Conservation (phyloP, 1,284 basidiomycete genomes). For the Moesziomyces sp. region DNA sequence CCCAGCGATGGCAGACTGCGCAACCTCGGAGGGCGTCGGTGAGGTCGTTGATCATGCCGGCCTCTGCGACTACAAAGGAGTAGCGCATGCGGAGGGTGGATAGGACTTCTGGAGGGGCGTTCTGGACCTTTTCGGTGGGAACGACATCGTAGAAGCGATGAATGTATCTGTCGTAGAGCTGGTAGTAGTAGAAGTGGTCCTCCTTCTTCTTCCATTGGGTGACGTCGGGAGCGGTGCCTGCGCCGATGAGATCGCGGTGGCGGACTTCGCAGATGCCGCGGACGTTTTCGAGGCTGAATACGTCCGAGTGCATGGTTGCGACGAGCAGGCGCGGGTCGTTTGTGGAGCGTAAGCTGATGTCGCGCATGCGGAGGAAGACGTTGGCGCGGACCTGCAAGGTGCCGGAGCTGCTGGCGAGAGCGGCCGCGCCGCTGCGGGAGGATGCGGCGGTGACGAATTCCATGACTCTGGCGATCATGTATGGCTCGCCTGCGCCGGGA, state of each 20-base stretch:
- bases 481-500: slow-evolving; percentile 84
- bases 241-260: slow-evolving; percentile 87
- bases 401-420: slow-evolving; percentile 71
- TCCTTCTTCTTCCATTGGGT: slow-evolving; percentile 94
- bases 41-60: slow-evolving; percentile 88
- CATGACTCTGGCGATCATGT: slow-evolving; percentile 93
- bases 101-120: slow-evolving; percentile 71
- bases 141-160: slow-evolving; percentile 98
- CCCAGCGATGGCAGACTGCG: slow-evolving; percentile 86
- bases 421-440: slow-evolving; percentile 74
- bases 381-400: slow-evolving; percentile 78
- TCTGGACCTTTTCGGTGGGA: slow-evolving; percentile 83
- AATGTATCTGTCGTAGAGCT: slow-evolving; percentile 95
- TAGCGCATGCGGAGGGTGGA: slow-evolving; percentile 78
- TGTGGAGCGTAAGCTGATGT: slow-evolving; percentile 84
- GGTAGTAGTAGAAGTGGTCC: slow-evolving; percentile 93
- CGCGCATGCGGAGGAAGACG: slow-evolving; percentile 90
- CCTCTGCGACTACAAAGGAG: slow-evolving; percentile 93
- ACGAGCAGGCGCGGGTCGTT: slow-evolving; percentile 88
- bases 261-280: slow-evolving; percentile 90
- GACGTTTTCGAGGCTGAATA: slow-evolving; percentile 89
- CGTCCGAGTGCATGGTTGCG: slow-evolving; percentile 93
- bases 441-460: slow-evolving; percentile 87
- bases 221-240: slow-evolving; percentile 74
- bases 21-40: slow-evolving; percentile 87